These are phyloP conservation scores for Gossypium thurberi DNA, from an alignment of 345 rosid genomes.

Conservation along the genomic window DNA sequence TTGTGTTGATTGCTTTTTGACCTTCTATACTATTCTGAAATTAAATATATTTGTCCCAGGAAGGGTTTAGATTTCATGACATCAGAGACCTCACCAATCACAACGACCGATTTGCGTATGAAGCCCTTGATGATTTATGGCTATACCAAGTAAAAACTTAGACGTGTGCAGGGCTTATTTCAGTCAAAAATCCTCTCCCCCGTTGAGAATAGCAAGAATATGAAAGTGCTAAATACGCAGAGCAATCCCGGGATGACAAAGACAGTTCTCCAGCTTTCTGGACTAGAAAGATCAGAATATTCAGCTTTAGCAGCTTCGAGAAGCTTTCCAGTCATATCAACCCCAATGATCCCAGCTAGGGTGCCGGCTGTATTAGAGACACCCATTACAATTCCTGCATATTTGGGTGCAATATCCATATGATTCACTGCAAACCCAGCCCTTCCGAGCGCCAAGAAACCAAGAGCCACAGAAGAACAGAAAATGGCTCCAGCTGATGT, in stretches of 20 bases:
- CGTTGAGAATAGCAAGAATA: constrained; percentile 71
- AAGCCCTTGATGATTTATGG: neutral
- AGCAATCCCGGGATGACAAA: constrained; percentile 85
- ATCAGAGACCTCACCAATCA: neutral
- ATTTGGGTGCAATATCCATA: constrained; percentile 96
- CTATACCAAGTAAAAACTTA: neutral
- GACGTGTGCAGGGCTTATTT: constrained; percentile 10
- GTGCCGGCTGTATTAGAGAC: constrained; percentile 98
- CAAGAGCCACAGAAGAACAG: constrained; percentile 86
- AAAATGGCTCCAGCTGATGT: constrained; percentile 70
- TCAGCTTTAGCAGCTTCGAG: constrained; percentile 77
- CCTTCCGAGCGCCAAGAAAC: constrained; percentile 51
- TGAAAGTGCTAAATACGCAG: constrained; percentile 68
- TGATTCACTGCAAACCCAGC: constrained; percentile 66
- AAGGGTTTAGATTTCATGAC: neutral
- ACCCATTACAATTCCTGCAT: constrained; percentile 95
- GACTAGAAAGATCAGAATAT: constrained; percentile 74
- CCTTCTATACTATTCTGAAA: constrained; percentile 5
- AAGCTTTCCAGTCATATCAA: constrained; percentile 74
- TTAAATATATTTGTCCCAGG: constrained; percentile 2
- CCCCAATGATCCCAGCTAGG: constrained; percentile 89
- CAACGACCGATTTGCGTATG: neutral
- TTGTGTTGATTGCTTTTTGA: constrained; percentile 3
- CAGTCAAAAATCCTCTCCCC: constrained; percentile 96
- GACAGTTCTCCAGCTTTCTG: constrained; percentile 90